Percentiles rank a stretch among this genome's conserved stretches.
Conservation (phyloP, 2,329 filamentous ascomycete genomes). For the Dactylellina haptotyla region DNA sequence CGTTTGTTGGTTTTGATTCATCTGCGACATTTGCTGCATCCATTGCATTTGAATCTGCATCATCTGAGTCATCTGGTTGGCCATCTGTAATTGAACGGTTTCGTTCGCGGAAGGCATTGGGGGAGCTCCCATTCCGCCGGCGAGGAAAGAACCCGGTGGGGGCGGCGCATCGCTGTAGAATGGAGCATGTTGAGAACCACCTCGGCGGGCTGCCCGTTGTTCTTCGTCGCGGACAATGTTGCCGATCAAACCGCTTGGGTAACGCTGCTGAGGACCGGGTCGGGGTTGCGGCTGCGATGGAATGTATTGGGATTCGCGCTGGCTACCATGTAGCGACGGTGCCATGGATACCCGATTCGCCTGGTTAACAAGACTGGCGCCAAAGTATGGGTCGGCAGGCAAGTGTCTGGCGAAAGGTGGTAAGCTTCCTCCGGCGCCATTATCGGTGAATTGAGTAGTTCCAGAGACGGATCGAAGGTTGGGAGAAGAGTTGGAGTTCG, state of each 20-base stretch:
- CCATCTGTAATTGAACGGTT: slow-evolving; percentile 81
- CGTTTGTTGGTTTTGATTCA: slow-evolving; percentile 57
- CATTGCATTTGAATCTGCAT: slow-evolving; percentile 96
- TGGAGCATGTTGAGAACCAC: slow-evolving; percentile 45
- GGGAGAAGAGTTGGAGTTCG: slow-evolving; percentile 74
- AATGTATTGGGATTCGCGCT: slow-evolving; percentile 60
- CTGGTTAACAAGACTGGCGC: slow-evolving; percentile 78
- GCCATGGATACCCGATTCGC: slow-evolving; percentile 78
- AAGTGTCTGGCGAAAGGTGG: slow-evolving; percentile 85
- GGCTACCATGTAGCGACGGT: slow-evolving; percentile 63
- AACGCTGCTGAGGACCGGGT: slow-evolving; percentile 62
- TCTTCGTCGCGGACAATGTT: slow-evolving; percentile 74
- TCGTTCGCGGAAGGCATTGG: slow-evolving; percentile 70
- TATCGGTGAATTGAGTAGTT: slow-evolving; percentile 63
- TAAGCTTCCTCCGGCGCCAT: slow-evolving; percentile 64
- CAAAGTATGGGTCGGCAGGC: slow-evolving; percentile 82
- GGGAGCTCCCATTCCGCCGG: slow-evolving; percentile 7
- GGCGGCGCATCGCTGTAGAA: slow-evolving; percentile 56
- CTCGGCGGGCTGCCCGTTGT: slow-evolving; percentile 51
- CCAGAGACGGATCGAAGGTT: slow-evolving; percentile 74
- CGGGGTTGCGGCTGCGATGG: slow-evolving; percentile 52
- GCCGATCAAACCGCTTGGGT: slow-evolving; percentile 82
- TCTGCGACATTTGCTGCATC: slow-evolving; percentile 70
- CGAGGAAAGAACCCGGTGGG: slow-evolving; percentile 35
- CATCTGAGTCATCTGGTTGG: slow-evolving; percentile 83